Conservation (phyloP, 2,329 filamentous ascomycete genomes). For the Pyricularia sp. region DNA sequence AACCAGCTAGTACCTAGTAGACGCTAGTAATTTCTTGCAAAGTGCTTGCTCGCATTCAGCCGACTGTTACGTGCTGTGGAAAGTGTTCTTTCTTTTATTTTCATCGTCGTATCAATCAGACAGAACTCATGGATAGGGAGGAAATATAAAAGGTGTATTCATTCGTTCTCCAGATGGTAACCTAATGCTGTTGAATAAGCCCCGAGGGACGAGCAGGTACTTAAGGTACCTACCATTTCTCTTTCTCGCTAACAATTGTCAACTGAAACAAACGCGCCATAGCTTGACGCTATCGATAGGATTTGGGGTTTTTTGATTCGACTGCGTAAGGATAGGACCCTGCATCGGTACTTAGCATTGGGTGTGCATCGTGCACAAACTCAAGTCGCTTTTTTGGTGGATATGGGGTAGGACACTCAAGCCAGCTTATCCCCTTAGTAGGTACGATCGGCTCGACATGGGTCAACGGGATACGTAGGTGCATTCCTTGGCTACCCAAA, state of each 20-base stretch:
- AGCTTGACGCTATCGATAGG: not conserved
- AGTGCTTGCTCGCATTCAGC: not conserved
- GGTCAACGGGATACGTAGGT: not conserved
- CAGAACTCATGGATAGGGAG: not conserved
- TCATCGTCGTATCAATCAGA: not conserved
- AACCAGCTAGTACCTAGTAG: no score
- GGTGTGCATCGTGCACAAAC: not conserved
- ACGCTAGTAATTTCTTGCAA: not conserved
- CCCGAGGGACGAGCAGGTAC: no score
- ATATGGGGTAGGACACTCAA: not conserved
- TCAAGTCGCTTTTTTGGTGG: not conserved
- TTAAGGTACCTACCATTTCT: not conserved
- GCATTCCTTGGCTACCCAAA: not conserved
- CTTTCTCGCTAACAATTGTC: not conserved
- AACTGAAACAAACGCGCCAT: not conserved
- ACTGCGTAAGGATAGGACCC: not conserved
- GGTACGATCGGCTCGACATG: not conserved
- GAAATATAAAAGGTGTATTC: not conserved
- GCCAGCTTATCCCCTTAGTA: not conserved
- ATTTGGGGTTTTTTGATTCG: not conserved
- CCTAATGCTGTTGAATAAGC: not conserved
- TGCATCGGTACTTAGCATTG: not conserved
- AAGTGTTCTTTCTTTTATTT: not conserved
- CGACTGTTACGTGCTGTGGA: no score
- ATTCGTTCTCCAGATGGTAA: no score